Evolutionary conservation across 768 basidiomycete species (phyloP).

Genomic region (Dioszegia crocea): DNA sequence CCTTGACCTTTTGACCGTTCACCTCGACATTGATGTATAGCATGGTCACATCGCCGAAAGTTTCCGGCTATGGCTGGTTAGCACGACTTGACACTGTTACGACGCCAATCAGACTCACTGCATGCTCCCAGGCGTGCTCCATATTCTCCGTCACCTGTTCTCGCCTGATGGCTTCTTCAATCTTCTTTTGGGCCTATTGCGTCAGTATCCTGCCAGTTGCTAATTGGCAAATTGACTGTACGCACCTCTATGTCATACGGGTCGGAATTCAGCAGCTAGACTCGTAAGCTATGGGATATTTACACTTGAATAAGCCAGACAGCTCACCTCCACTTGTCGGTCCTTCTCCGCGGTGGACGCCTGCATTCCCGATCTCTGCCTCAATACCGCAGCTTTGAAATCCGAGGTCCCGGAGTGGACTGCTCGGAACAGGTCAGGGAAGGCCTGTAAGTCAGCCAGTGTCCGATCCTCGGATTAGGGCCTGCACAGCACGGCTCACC

Average conservation of each 20-base stretch:
- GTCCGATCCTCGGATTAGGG: neutral
- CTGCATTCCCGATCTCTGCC: conserved; percentile 24
- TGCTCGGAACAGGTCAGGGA: conserved; percentile 77
- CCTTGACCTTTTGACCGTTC: conserved; percentile 82
- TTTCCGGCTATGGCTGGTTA: no score
- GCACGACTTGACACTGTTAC: no score
- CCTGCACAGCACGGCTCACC: conserved; percentile 52
- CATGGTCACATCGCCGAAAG: conserved; percentile 92
- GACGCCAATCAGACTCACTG: conserved; percentile 19
- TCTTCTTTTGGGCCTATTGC: conserved; percentile 67
- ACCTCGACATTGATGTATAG: conserved; percentile 92
- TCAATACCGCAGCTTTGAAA: conserved; percentile 64
- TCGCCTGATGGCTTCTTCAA: conserved; percentile 88
- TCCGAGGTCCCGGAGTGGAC: conserved; percentile 64
- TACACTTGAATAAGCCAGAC: no score
- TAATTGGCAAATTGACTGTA: neutral
- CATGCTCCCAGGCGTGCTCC: conserved; percentile 88
- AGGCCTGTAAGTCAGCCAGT: conserved; percentile 54
- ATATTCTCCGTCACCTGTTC: conserved; percentile 87
- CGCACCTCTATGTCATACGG: conserved; percentile 75
- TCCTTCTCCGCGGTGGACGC: conserved; percentile 55
- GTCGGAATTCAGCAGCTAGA: conserved; percentile 69
- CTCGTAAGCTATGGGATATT: neutral
- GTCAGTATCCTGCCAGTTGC: neutral
- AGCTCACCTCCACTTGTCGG: conserved; percentile 52